Percentiles rank a stretch among this genome's conserved stretches.
Conservation (phyloP, 371 early-diverging fungal genomes). For the Haplosporangium sp. region DNA sequence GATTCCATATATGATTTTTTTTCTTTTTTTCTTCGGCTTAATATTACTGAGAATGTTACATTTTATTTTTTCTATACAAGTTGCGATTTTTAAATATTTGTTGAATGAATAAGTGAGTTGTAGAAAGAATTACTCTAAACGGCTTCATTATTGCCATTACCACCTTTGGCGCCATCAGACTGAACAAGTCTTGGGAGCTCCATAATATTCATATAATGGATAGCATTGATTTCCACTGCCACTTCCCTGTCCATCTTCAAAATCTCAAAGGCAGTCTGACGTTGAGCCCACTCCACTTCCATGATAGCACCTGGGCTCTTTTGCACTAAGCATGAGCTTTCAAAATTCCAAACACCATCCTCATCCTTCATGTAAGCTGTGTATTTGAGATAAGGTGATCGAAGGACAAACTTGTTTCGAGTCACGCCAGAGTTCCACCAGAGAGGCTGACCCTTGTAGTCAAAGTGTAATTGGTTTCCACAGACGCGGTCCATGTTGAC, state of each 20-base stretch:
- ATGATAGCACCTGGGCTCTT: constrained; percentile 31
- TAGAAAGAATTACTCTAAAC: constrained; percentile 11
- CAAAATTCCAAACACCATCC: constrained; percentile 51
- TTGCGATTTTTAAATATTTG: no score
- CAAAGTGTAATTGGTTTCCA: constrained; percentile 65
- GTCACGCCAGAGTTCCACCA: constrained; percentile 70
- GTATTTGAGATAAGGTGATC: constrained; percentile 42
- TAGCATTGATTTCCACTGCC: constrained; percentile 23
- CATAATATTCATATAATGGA: constrained; percentile 18
- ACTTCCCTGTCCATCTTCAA: constrained; percentile 32
- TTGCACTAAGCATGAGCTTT: constrained; percentile 28
- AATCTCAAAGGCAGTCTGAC: constrained; percentile 33
- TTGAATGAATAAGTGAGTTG: no score
- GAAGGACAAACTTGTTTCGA: constrained; percentile 55
- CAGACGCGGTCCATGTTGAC: constrained; percentile 64
- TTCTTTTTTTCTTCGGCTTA: no score
- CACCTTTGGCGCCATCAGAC: constrained; percentile 40
- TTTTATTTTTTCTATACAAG: no score
- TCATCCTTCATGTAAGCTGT: constrained; percentile 44
- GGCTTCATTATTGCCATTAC: constrained; percentile 39
- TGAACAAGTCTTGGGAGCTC: constrained; percentile 27
- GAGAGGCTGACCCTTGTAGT: constrained; percentile 54
- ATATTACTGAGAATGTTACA: no score
- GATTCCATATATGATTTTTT: no score
- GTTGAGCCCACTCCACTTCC: constrained; percentile 47